A percentile compares a stretch with the other conserved stretches of the same genome.
Evolutionary conservation across 1,284 basidiomycete species (phyloP).

Genomic region (Cutaneotrichosporon dermatis): DNA sequence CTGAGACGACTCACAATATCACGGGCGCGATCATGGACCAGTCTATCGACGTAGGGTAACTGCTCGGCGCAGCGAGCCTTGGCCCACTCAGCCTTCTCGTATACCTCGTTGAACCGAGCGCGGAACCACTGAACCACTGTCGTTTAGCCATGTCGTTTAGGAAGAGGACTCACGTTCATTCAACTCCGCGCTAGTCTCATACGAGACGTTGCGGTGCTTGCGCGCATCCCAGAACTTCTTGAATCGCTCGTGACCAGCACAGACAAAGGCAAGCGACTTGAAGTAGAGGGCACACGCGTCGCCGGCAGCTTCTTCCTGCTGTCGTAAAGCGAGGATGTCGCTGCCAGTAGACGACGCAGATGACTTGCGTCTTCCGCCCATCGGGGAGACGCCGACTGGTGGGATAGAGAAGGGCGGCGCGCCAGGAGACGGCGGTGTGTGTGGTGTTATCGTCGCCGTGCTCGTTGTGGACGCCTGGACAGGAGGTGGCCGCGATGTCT

Average conservation of each 20-base stretch:
- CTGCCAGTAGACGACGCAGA: conserved; percentile 31
- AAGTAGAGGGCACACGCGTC: conserved; percentile 87
- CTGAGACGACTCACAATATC: conserved; percentile 39
- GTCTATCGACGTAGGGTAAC: conserved; percentile 53
- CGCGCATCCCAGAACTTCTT: conserved; percentile 49
- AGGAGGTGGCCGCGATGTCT: conserved; percentile 6
- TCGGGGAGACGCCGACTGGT: conserved; percentile 5
- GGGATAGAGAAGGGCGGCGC: conserved; percentile 27
- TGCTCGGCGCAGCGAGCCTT: conserved; percentile 52
- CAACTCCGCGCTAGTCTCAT: conserved; percentile 51
- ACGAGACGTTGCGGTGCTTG: conserved; percentile 26
- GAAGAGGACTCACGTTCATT: conserved; percentile 51
- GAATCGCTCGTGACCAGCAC: conserved; percentile 72
- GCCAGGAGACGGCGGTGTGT: conserved; percentile 1
- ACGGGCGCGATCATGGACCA: conserved; percentile 56
- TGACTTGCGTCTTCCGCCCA: conserved; percentile 23
- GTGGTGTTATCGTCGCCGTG: conserved; percentile 14
- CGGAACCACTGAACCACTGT: conserved; percentile 57
- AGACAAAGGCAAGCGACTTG: conserved; percentile 85
- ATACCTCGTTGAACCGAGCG: conserved; percentile 56
- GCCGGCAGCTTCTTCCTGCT: conserved; percentile 69
- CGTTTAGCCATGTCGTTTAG: background rate
- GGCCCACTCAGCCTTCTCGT: conserved; percentile 57
- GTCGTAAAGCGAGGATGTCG: conserved; percentile 57
- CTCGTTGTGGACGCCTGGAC: conserved; percentile 2